phyloP scores from a whole-genome alignment of 2,329 filamentous ascomycete genomes.

The Endoconidiophora laricicola region DNA sequence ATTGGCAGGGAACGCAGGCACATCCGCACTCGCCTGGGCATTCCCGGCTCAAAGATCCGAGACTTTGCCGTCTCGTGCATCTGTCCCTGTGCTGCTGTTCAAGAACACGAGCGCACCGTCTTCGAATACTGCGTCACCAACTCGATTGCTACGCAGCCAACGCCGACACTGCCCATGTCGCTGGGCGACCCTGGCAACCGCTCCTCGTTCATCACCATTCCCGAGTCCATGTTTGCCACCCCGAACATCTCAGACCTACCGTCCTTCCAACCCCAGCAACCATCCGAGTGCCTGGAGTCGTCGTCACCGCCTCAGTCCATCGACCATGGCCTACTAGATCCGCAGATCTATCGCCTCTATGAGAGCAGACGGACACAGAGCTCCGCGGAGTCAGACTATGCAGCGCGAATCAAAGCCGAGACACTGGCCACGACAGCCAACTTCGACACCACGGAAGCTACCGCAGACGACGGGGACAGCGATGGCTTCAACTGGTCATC shows the following conservation, averaged over 20 bases:
- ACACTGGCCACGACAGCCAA: constrained; percentile 7
- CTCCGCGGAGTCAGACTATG: constrained; percentile 7
- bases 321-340: not conserved
- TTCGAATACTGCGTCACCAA: constrained; percentile 11
- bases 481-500: not conserved
- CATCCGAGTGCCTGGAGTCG: too few relatives aligned
- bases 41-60: constrained; percentile 5
- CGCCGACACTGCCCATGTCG: constrained; percentile 9
- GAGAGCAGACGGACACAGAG: constrained; percentile 1
- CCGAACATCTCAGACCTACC: not conserved
- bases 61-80: constrained; percentile 11
- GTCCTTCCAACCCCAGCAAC: too few relatives aligned
- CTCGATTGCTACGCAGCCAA: constrained; percentile 9
- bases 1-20: constrained; percentile 9
- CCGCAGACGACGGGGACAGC: not conserved
- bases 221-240: constrained; percentile 6
- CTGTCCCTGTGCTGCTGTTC: constrained; percentile 10
- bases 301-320: not conserved
- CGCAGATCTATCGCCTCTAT: constrained; percentile 9
- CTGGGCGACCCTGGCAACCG: constrained; percentile 10
- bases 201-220: constrained; percentile 12
- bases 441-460: not conserved
- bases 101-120: constrained; percentile 12
- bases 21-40: constrained; percentile 10
- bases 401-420: constrained; percentile 9